phyloP scores from a whole-genome alignment of 1,284 basidiomycete genomes.

The Pseudozyma thailandica region DNA sequence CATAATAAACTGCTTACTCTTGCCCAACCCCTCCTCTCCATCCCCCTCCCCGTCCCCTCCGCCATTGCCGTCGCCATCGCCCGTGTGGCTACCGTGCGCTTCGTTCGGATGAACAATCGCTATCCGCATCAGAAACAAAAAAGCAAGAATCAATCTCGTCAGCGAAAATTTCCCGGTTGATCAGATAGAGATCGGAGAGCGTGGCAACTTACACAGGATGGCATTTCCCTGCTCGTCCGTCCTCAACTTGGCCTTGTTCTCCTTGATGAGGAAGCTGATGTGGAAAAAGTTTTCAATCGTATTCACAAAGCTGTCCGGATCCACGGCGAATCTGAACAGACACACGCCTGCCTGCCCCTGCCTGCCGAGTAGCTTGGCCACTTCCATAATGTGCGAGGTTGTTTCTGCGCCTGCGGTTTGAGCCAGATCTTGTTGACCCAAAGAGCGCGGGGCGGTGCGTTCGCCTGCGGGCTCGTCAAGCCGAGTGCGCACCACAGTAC shows the following conservation, averaged over 20 bases:
- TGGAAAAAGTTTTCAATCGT: constrained; percentile 94
- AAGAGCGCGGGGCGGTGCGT: constrained; percentile 35
- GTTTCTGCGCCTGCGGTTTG: constrained; percentile 54
- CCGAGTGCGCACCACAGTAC: neutral
- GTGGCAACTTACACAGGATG: constrained; percentile 75
- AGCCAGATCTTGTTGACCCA: constrained; percentile 55
- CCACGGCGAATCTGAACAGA: constrained; percentile 84
- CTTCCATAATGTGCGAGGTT: constrained; percentile 51
- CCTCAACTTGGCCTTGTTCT: constrained; percentile 75
- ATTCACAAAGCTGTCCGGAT: constrained; percentile 86
- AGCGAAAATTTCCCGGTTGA: neutral
- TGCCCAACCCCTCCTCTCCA: constrained; percentile 71
- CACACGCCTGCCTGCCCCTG: constrained; percentile 72
- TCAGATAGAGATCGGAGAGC: constrained; percentile 1
- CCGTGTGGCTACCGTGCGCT: neutral
- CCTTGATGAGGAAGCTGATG: constrained; percentile 86
- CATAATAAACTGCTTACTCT: constrained; percentile 83
- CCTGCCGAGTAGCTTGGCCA: constrained; percentile 70
- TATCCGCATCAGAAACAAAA: too few relatives aligned
- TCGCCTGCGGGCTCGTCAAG: constrained; percentile 22
- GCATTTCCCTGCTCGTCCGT: constrained; percentile 77
- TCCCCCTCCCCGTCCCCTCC: neutral
- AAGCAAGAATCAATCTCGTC: too few relatives aligned
- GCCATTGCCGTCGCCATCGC: neutral
- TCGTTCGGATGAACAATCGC: neutral